Evolutionary conservation across 140 eudicot species (phyloP).

Genomic region (Cichorium intybus): DNA sequence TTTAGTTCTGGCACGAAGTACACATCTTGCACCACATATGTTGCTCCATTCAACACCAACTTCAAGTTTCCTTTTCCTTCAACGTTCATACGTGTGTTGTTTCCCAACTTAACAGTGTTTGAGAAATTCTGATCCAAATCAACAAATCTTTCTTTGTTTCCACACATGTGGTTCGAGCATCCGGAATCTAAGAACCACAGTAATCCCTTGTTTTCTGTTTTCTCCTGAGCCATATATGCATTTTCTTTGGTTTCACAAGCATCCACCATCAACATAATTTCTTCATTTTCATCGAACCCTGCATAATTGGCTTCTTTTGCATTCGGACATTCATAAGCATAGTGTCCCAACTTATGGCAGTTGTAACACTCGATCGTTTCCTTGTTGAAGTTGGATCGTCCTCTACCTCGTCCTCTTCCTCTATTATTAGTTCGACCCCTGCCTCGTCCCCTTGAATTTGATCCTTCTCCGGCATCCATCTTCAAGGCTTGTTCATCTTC

Average conservation of each 20-base stretch:
- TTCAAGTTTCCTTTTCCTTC: no score
- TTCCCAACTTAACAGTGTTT: not conserved
- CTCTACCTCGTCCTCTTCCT: not conserved
- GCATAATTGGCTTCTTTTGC: no score
- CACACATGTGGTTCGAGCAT: conserved; percentile 13
- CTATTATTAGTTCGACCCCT: not conserved
- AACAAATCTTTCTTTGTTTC: not conserved
- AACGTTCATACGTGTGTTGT: no score
- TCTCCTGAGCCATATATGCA: no score
- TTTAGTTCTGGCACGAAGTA: no score
- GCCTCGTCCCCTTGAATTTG: not conserved
- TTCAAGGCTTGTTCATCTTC: not conserved
- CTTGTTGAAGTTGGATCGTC: not conserved
- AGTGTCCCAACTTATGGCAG: not conserved
- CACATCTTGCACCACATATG: no score
- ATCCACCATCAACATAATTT: not conserved
- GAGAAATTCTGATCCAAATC: not conserved
- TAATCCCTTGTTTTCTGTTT: not conserved
- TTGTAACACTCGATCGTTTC: not conserved
- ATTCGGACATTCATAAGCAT: not conserved
- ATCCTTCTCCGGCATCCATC: not conserved
- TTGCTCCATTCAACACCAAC: no score
- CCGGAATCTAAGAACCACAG: not conserved
- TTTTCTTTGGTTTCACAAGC: no score
- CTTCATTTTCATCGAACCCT: conserved; percentile 1